Evolutionary conservation across 352 stramenopile genomes (phyloP).

Genomic region (Phytophthora multivora): DNA sequence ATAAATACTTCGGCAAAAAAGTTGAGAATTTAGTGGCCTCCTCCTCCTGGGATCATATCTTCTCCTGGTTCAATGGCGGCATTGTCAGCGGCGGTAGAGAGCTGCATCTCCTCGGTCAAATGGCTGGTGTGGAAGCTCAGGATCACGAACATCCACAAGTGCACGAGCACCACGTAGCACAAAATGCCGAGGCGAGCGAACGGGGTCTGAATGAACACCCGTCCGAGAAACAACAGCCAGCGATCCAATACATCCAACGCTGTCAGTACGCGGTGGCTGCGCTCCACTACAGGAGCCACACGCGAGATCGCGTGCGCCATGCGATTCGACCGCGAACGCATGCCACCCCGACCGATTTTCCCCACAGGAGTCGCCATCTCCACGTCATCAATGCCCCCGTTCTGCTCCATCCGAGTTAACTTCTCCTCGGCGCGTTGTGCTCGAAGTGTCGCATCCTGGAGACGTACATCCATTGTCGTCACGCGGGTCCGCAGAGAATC

Average conservation of each 20-base stretch:
- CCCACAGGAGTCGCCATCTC: constrained; percentile 64
- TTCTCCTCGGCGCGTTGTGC: constrained; percentile 61
- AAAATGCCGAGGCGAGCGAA: constrained; percentile 77
- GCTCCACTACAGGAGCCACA: constrained; percentile 71
- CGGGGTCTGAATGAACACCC: constrained; percentile 76
- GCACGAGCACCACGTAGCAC: constrained; percentile 80
- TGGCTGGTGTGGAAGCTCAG: constrained; percentile 90
- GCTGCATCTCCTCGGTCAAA: constrained; percentile 76
- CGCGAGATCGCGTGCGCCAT: constrained; percentile 69
- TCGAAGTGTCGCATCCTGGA: constrained; percentile 57
- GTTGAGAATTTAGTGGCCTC: constrained; percentile 17
- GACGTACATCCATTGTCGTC: constrained; percentile 74
- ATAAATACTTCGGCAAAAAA: not conserved
- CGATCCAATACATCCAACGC: constrained; percentile 71
- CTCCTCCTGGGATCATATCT: constrained; percentile 34
- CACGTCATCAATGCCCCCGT: constrained; percentile 66
- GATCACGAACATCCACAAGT: constrained; percentile 88
- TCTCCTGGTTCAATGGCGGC: constrained; percentile 27
- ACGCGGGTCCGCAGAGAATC: constrained; percentile 68
- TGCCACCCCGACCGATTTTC: constrained; percentile 26
- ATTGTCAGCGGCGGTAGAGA: constrained; percentile 27
- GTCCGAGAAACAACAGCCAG: constrained; percentile 78
- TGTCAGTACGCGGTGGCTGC: constrained; percentile 67
- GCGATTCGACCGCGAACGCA: constrained; percentile 60
- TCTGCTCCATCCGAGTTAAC: constrained; percentile 64